Percentiles rank a stretch among this genome's conserved stretches.
Conservation (phyloP, 352 stramenopile genomes). For the Globisporangium barbulae region DNA sequence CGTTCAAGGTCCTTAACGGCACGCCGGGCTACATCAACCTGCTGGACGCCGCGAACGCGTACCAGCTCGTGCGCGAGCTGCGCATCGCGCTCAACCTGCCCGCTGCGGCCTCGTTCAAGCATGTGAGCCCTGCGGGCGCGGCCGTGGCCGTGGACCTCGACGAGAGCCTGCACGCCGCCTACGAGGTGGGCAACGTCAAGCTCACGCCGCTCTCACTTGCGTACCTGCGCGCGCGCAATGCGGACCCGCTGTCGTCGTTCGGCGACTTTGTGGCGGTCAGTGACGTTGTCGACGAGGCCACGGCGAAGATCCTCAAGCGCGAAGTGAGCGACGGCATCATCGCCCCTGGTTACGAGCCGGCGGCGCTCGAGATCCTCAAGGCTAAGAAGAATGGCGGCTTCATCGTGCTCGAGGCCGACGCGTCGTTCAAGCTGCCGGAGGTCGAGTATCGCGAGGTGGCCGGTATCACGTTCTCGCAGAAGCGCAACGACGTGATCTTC, state of each 20-base stretch:
- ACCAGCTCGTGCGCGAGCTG: slow-evolving; percentile 97
- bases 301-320: slow-evolving; percentile 97
- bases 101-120: slow-evolving; percentile 98
- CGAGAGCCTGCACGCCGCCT: slow-evolving; percentile 90
- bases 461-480: slow-evolving; percentile 98
- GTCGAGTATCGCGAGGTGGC: slow-evolving; percentile 98
- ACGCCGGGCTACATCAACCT: slow-evolving; percentile 99
- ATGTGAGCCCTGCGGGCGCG: slow-evolving; percentile 96
- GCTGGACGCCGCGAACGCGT: slow-evolving; percentile 98
- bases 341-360: slow-evolving; percentile 96
- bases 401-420: slow-evolving; percentile 96
- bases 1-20: slow-evolving; percentile 89
- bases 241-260: slow-evolving; percentile 99
- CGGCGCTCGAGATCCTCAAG: slow-evolving; percentile 97
- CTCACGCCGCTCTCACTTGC: slow-evolving; percentile 95
- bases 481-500: slow-evolving; percentile 97
- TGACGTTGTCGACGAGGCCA: slow-evolving; percentile 98
- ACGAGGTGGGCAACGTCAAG: slow-evolving; percentile 91
- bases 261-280: slow-evolving; percentile 99
- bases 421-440: slow-evolving; percentile 89
- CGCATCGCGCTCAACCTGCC: slow-evolving; percentile 91
- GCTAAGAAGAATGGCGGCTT: slow-evolving; percentile 99
- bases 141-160: slow-evolving; percentile 97
- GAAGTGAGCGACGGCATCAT: slow-evolving; percentile 99
- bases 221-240: slow-evolving; percentile 98